Evolutionary conservation across 2,329 filamentous ascomycete genomes (phyloP), one percentile per base, ranked within the genome.

Genomic region (Monosporascus sp.): DNA sequence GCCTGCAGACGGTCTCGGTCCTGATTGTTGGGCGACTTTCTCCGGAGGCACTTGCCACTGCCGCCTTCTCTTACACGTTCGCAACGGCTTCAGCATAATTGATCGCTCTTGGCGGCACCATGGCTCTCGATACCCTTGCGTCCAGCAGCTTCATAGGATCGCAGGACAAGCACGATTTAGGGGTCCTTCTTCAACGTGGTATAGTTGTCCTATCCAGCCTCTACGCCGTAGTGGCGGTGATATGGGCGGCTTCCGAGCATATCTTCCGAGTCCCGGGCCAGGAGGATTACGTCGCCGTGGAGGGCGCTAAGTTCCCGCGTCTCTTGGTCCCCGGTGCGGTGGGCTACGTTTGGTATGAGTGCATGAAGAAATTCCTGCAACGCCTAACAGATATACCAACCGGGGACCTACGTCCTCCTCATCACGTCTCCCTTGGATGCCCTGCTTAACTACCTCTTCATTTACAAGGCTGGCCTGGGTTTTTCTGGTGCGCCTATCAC

Each of bases 61-160:
- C 90, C 1, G 90, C 91, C 0, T 96, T 96, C 64, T 89, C 88
- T 2, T 93, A 94, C 75, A 96, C 96, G 91, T 96, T 96, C 62
- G 91, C 91, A 52, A 91, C 93, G 88, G 85, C 88, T 22, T 91
- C 90, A 1, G 91, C 86, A 0, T 95, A 91, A 90, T 80, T 96
- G 38, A 88, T 96, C 55, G 91, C 86, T 0, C 80, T 96, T 4
- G 91, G 91, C 27, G 91, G 91, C 7, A 92, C 90, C 0, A 96
- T 90, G 1, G 91, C 91, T 0, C 79, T 96, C 44, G 91, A 96
- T 68, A 96, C 91, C 0, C 75, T 96, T 24, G 90, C 89, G 2
- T 92, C 89, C 0, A 90, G 86, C 47, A 87, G 86, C 45, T 96
- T 91, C 68, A 96, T 91, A 0, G 88, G 88, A 0, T 90, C 88